A percentile compares a stretch with the other conserved stretches of the same genome.
phyloP scores from a whole-genome alignment of 2,329 filamentous ascomycete genomes.

The Colletotrichum spinosum region DNA sequence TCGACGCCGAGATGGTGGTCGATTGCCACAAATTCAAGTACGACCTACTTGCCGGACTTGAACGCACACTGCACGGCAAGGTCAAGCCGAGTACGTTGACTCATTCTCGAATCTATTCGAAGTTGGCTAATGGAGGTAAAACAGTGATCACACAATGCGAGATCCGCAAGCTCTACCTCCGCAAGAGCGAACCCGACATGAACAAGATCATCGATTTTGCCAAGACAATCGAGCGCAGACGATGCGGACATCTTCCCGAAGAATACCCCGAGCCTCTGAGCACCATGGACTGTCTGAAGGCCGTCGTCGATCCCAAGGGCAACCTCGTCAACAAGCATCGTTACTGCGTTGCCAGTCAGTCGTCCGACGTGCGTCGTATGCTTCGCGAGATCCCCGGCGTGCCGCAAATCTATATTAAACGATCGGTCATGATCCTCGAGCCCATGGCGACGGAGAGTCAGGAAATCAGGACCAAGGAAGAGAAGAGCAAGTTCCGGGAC shows the following conservation, averaged over 20 bases:
- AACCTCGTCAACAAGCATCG: constrained; percentile 80
- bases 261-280: constrained; percentile 78
- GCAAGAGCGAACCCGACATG: constrained; percentile 65
- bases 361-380: constrained; percentile 69
- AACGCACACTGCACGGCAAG: constrained; percentile 87
- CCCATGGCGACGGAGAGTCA: constrained; percentile 79
- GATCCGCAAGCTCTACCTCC: constrained; percentile 81
- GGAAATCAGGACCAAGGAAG: constrained; percentile 73
- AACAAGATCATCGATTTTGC: constrained; percentile 76
- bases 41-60: constrained; percentile 81
- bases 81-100: constrained; percentile 78
- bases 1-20: constrained; percentile 87
- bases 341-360: constrained; percentile 83
- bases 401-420: constrained; percentile 81
- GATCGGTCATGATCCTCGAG: constrained; percentile 78
- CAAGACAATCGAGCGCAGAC: constrained; percentile 76
- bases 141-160: constrained; percentile 84
- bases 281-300: constrained; percentile 76
- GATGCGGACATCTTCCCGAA: constrained; percentile 82
- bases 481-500: constrained; percentile 79
- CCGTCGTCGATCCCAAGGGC: constrained; percentile 83
- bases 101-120: background rate
- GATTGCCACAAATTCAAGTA: constrained; percentile 89
- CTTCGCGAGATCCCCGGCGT: constrained; percentile 78
- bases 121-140: background rate